Evolutionary conservation across 305 asterid genomes (phyloP).

Genomic region (Plantago coronopus): DNA sequence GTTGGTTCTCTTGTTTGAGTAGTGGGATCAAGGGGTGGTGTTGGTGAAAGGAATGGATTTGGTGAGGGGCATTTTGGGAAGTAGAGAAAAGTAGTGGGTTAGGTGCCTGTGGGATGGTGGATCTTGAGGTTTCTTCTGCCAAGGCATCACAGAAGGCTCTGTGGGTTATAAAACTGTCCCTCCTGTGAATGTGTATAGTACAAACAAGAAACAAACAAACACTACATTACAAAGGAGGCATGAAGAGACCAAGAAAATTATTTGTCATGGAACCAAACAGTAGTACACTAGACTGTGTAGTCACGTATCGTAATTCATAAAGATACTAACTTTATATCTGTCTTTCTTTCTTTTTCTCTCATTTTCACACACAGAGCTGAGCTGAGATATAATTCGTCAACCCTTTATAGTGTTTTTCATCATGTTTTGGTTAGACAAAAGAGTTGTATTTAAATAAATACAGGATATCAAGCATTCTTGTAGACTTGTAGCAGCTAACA

Average conservation of each 20-base stretch:
- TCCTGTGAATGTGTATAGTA: conserved; percentile 33
- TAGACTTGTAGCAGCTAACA: background rate
- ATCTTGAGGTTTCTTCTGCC: conserved; percentile 64
- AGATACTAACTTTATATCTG: background rate
- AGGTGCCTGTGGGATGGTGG: conserved; percentile 32
- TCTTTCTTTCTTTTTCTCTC: conserved; percentile 19
- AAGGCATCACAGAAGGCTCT: conserved; percentile 88
- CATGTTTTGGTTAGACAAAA: conserved; percentile 29
- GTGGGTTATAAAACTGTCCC: conserved; percentile 87
- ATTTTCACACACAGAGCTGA: conserved; percentile 10
- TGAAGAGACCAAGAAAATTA: conserved; percentile 18
- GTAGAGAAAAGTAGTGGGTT: conserved; percentile 25
- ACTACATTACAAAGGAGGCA: conserved; percentile 35
- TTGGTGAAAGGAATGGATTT: conserved; percentile 18
- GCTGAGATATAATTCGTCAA: conserved; percentile 26
- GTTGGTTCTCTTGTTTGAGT: conserved; percentile 10
- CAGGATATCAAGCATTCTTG: conserved; percentile 8
- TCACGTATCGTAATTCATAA: conserved; percentile 18
- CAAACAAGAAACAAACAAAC: conserved; percentile 33
- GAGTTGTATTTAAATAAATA: conserved; percentile 15
- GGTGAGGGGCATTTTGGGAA: conserved; percentile 38
- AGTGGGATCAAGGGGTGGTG: background rate
- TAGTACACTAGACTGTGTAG: conserved; percentile 13
- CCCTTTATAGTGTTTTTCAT: conserved; percentile 30
- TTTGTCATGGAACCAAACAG: conserved; percentile 11